Evolutionary conservation across 768 basidiomycete species (phyloP), one percentile per base, ranked within the genome.

Genomic region (Russula dissimulans): DNA sequence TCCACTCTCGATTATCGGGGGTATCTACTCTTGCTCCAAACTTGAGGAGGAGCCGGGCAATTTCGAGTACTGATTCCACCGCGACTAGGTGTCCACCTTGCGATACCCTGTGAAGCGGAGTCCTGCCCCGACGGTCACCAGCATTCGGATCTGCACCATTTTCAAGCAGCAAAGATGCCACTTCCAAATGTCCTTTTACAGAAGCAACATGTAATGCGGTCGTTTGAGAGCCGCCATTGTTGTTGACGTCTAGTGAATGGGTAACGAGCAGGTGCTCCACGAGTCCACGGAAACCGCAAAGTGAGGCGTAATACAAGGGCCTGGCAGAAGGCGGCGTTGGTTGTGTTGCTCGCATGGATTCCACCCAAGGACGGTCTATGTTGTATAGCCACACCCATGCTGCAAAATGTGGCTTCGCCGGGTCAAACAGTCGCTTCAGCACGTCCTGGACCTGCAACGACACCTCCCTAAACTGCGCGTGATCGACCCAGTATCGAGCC

Each of bases 371-470:
- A 10, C 3, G 59, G 36, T 61, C 60, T 2, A 51, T 41, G 11
- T 61, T 36, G 15, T 56, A 39, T 29, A 51, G 4, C 60, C 60
- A 61, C 17, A 56, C 29, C 60, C 60, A 61, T 12, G 48, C 38
- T 0, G 48, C 17, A 32, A 61, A 56, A 51, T 56, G 60, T 4
- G 60, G 54, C 29, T 17, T 18, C 0, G 29, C 42, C 3, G 17
- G n/a, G 5, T 61, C 54, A 18, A 61, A 61, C 1, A 61, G 42
- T 2, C 12, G 31, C 7, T 22, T 29, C 60, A 61, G 50, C 0
- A 14, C 3, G 4, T 31, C 48, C 36, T 34, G 32, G 5, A 51
- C n/a, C 12, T 41, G 39, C 10, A 15, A 41, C 39, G 14, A 41
- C 39, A 41, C 39, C 4, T 4, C 14, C 15, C 15, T 4, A 14